A percentile compares a stretch with the other conserved stretches of the same genome.
phyloP scores from a whole-genome alignment of 345 rosid species.

The Acer yangbiense region DNA sequence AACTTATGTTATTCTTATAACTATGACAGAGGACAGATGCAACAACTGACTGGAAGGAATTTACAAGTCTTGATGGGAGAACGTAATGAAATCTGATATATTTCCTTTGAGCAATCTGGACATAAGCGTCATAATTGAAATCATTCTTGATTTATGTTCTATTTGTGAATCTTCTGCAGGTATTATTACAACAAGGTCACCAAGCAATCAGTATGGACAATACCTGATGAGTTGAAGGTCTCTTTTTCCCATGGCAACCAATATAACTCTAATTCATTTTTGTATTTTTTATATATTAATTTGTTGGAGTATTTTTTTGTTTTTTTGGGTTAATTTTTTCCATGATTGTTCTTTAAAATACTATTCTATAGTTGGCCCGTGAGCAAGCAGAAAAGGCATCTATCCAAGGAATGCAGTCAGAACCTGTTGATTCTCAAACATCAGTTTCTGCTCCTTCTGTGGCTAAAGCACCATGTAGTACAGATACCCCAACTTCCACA shows the following conservation, averaged over 20 bases:
- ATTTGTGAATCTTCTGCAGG: constrained; percentile 45
- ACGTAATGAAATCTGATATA: constrained; percentile 48
- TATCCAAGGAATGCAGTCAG: constrained; percentile 38
- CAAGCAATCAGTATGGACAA: constrained; percentile 86
- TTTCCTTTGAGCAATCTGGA: constrained; percentile 21
- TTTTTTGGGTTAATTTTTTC: constrained; percentile 14
- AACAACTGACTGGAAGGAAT: constrained; percentile 93
- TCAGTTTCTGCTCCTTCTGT: constrained; percentile 32
- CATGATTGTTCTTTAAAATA: constrained; percentile 18
- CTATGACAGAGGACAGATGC: constrained; percentile 89
- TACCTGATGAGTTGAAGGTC: constrained; percentile 95
- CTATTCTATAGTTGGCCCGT: constrained; percentile 74
- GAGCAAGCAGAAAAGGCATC: constrained; percentile 55
- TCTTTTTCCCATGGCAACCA: constrained; percentile 6
- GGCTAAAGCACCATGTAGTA: constrained; percentile 37
- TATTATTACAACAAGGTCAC: constrained; percentile 85
- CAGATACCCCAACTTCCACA: constrained; percentile 40
- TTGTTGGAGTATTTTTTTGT: constrained; percentile 9
- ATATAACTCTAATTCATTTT: neutral
- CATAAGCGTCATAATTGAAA: neutral
- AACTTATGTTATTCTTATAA: constrained; percentile 21
- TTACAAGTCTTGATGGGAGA: constrained; percentile 88
- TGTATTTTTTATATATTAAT: neutral
- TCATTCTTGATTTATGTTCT: constrained; percentile 25
- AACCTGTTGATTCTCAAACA: constrained; percentile 28